Percentiles rank a stretch among this genome's conserved stretches.
Evolutionary conservation across 2,329 filamentous ascomycete species (phyloP).

Genomic region (Xylariales sp.): DNA sequence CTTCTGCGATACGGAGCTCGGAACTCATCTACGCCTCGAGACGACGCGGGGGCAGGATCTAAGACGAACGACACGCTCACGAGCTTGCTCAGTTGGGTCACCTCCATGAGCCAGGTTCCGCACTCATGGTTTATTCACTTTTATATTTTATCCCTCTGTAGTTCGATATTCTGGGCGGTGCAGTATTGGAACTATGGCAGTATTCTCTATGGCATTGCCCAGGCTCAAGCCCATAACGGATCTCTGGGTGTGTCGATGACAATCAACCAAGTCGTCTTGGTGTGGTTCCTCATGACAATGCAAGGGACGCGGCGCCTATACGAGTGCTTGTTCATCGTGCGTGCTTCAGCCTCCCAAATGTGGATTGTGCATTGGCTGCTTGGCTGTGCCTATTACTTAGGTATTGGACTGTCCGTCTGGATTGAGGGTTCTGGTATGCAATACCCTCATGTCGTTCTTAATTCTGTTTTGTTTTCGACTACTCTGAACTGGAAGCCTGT

Average conservation of each 20-base stretch:
- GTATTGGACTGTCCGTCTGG: conserved; percentile 74
- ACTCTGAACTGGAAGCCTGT: no score
- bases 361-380: conserved; percentile 79
- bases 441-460: no score
- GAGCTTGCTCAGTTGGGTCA: conserved; percentile 26
- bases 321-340: conserved; percentile 65
- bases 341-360: conserved; percentile 72
- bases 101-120: conserved; percentile 58
- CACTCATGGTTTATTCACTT: conserved; percentile 90
- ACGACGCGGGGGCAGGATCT: conserved; percentile 7
- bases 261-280: conserved; percentile 57
- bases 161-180: conserved; percentile 69
- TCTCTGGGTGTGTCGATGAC: conserved; percentile 51
- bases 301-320: conserved; percentile 74
- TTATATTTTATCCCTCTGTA: conserved; percentile 67
- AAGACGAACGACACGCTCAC: conserved; percentile 13
- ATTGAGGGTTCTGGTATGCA: conserved; percentile 70
- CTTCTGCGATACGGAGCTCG: conserved; percentile 50
- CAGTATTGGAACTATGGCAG: conserved; percentile 56
- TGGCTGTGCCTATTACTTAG: conserved; percentile 72
- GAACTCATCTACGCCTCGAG: conserved; percentile 13
- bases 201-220: conserved; percentile 43
- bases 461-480: no score
- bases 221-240: conserved; percentile 26
- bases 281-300: conserved; percentile 68